phyloP scores from a whole-genome alignment of 2,329 filamentous ascomycete genomes.

The Tolypocladium ovalisporum region DNA sequence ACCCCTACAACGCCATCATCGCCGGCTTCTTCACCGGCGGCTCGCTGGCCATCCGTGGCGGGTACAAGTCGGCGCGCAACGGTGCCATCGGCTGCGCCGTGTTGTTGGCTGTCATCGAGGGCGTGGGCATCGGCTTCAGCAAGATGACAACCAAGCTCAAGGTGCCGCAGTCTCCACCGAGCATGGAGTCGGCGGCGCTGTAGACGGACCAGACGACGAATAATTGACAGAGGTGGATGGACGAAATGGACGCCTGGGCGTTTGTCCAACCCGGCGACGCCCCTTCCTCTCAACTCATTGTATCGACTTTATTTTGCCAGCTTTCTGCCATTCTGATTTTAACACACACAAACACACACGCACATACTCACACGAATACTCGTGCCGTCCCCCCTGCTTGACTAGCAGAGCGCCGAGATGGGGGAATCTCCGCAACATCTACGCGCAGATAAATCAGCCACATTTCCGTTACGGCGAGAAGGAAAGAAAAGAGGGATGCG shows the following conservation, averaged over 20 bases:
- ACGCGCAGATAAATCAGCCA: not conserved
- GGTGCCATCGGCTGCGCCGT: slow-evolving; percentile 94
- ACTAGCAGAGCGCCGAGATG: not conserved
- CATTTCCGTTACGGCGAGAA: not conserved
- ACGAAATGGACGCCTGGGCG: not conserved
- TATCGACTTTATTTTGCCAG: not conserved
- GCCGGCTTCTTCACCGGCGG: slow-evolving; percentile 96
- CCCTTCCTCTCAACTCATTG: slow-evolving; percentile 1
- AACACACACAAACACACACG: not conserved
- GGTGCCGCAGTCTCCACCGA: slow-evolving; percentile 28
- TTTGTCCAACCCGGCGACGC: slow-evolving; percentile 1
- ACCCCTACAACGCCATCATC: slow-evolving; percentile 95
- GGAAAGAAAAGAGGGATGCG: not conserved
- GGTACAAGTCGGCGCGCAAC: slow-evolving; percentile 84
- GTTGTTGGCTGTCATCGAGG: slow-evolving; percentile 90
- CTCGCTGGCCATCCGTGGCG: slow-evolving; percentile 81
- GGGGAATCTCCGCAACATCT: not conserved
- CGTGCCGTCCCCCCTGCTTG: not conserved
- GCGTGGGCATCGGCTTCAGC: slow-evolving; percentile 91
- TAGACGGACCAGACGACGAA: slow-evolving; percentile 5
- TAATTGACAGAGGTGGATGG: not conserved
- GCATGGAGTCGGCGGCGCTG: slow-evolving; percentile 15
- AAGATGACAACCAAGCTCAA: slow-evolving; percentile 85
- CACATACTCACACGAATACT: too few species aligned
- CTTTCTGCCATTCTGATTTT: not conserved